phyloP scores from a whole-genome alignment of 1,284 basidiomycete species.

The Lentinula novae-zelandiae region DNA sequence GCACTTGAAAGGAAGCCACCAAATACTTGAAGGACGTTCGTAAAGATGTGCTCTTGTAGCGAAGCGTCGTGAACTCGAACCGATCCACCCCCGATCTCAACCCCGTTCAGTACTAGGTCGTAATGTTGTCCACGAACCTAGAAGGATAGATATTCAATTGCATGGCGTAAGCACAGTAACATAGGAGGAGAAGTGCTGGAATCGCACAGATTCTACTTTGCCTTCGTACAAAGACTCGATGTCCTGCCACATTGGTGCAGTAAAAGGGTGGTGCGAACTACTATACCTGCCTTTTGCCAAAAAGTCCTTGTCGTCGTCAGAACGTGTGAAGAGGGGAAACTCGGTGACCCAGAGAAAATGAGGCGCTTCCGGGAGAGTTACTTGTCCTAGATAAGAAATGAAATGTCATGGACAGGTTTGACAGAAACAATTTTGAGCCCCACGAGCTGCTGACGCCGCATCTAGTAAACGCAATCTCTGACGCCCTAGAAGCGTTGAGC shows the following conservation, averaged over 20 bases:
- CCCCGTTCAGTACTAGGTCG: conserved; percentile 93
- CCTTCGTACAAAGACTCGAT: conserved; percentile 70
- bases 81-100: conserved; percentile 91
- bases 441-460: conserved; percentile 59
- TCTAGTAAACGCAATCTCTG: conserved; percentile 68
- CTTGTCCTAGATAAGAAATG: conserved; percentile 39
- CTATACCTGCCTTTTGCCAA: conserved; percentile 85
- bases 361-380: conserved; percentile 54
- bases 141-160: background rate
- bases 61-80: conserved; percentile 87
- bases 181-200: background rate
- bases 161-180: conserved; percentile 6
- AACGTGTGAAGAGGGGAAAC: conserved; percentile 90
- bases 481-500: conserved; percentile 80
- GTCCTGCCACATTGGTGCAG: conserved; percentile 91
- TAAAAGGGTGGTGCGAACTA: conserved; percentile 93
- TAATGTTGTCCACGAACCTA: conserved; percentile 94
- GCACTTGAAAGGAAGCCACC: background rate
- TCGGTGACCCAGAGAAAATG: conserved; percentile 95
- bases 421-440: conserved; percentile 19
- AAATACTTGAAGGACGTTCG: conserved; percentile 71
- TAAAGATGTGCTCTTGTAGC: conserved; percentile 85
- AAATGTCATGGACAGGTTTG: conserved; percentile 8
- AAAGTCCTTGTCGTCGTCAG: conserved; percentile 85
- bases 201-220: conserved; percentile 57